phyloP scores from a whole-genome alignment of 164 flowering plant species.

The Brasenia schreberi region DNA sequence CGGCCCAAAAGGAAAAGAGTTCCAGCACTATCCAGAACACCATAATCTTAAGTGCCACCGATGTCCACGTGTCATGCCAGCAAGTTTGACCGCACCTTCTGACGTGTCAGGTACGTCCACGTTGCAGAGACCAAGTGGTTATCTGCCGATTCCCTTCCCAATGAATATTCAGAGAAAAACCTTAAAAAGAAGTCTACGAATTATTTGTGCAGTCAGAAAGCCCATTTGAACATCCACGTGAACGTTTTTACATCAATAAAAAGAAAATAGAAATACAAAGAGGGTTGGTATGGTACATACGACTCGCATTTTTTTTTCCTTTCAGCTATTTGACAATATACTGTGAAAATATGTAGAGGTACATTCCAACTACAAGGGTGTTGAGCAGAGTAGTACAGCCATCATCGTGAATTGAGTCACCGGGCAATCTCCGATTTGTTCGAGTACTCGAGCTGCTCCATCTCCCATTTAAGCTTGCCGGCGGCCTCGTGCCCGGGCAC shows the following conservation, averaged over 20 bases:
- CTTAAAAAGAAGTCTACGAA: too few relatives aligned
- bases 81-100: background rate
- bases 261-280: background rate
- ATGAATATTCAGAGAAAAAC: background rate
- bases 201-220: background rate
- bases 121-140: background rate
- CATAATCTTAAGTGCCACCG: background rate
- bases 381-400: background rate
- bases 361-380: too few relatives aligned
- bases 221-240: background rate
- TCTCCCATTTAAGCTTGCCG: slow-evolving; percentile 66
- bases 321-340: background rate
- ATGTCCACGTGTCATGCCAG: background rate
- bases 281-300: background rate
- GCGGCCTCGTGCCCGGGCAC: slow-evolving; percentile 46
- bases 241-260: too few relatives aligned
- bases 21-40: background rate
- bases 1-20: background rate
- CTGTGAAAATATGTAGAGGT: background rate
- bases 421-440: slow-evolving; percentile 44
- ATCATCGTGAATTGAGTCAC: slow-evolving; percentile 12
- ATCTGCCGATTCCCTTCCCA: background rate
- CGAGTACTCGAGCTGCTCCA: slow-evolving; percentile 46
- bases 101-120: background rate
- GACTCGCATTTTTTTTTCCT: background rate